Evolutionary conservation across 805 yeast species (phyloP).

Genomic region (Tetrapisispora phaffii): DNA sequence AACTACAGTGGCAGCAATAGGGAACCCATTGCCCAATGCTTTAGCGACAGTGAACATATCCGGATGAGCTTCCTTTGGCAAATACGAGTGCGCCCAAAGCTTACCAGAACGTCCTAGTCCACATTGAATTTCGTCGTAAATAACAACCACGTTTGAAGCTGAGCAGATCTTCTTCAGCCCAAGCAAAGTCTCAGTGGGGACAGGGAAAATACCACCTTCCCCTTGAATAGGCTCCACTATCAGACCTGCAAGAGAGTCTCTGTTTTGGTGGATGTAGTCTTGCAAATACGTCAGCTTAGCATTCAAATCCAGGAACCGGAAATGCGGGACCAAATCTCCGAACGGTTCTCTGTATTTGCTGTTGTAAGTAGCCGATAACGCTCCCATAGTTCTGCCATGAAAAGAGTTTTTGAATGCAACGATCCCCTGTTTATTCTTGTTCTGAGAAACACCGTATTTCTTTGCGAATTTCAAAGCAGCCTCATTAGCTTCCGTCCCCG

Average conservation of each 20-base stretch:
- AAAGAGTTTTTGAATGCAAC: slow-evolving; percentile 84
- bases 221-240: slow-evolving; percentile 97
- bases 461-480: slow-evolving; percentile 73
- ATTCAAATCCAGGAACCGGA: slow-evolving; percentile 34
- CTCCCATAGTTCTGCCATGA: slow-evolving; percentile 94
- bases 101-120: slow-evolving; percentile 90
- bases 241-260: slow-evolving; percentile 61
- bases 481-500: slow-evolving; percentile 76
- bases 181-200: slow-evolving; percentile 52
- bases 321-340: slow-evolving; percentile 86
- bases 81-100: slow-evolving; percentile 80
- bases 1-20: slow-evolving; percentile 88
- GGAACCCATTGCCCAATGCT: slow-evolving; percentile 94
- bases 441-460: slow-evolving; percentile 56
- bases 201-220: slow-evolving; percentile 85
- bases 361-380: slow-evolving; percentile 85
- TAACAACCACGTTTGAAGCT: slow-evolving; percentile 61
- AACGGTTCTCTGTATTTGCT: slow-evolving; percentile 89
- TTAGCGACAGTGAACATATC: slow-evolving; percentile 92
- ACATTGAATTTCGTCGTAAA: slow-evolving; percentile 94
- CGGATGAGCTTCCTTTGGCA: slow-evolving; percentile 79
- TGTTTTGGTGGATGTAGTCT: slow-evolving; percentile 12
- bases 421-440: slow-evolving; percentile 56
- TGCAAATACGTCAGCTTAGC: slow-evolving; percentile 26
- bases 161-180: slow-evolving; percentile 59